Base-by-base conservation (phyloP, 2,329 filamentous ascomycete genomes). In the Ophiostoma australiae region DNA sequence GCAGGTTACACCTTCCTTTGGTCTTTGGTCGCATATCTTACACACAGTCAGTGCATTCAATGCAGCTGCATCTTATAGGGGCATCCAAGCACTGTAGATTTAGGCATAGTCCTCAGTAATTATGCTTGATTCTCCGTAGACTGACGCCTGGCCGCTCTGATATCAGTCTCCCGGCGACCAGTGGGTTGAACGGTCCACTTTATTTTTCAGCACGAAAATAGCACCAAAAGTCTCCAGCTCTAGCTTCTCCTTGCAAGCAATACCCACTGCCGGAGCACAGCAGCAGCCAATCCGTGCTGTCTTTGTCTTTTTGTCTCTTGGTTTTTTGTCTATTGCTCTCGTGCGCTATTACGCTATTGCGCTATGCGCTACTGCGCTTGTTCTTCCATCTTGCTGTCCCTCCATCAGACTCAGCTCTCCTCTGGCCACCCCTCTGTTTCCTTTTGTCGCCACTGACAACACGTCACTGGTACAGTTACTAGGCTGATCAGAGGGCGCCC, bases 271-370 rank as follows among this genome's bases (percentile, higher is more conserved):
- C n/a, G 63, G 31, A 17, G 10, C 33, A n/a, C 33, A 39, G 8
- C 63, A 66, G 33, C 63, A 66, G 63, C 63, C 63, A 66, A 39
- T 66, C 63, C 63, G 35, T 66, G 63, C 63, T 66, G 61, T 10
- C 15, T 20, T 65, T 65, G 61, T 37, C 31, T 31, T 61, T 61
- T 23, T 31, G 27, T 35, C 27, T 5, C 27, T 17, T 11, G 4
- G 20, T 61, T n/a, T 52, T 17, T 17, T 52, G n/a, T 33, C 55
- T 27, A 31, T 39, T 39, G 44, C 44, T 20, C 44, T 63, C 31
- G 10, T 63, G n/a, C 27, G 27, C 58, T 41, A 41, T 41, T 41
- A 13, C 39, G 39, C 39, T 41, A 41, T 41, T 13, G 15, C 10
- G 10, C 52, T 58, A n/a, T n/a, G n/a, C n/a, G n/a, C n/a, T 58